Evolutionary conservation across 1,284 basidiomycete species (phyloP).

Genomic region (Agaricales sp.): DNA sequence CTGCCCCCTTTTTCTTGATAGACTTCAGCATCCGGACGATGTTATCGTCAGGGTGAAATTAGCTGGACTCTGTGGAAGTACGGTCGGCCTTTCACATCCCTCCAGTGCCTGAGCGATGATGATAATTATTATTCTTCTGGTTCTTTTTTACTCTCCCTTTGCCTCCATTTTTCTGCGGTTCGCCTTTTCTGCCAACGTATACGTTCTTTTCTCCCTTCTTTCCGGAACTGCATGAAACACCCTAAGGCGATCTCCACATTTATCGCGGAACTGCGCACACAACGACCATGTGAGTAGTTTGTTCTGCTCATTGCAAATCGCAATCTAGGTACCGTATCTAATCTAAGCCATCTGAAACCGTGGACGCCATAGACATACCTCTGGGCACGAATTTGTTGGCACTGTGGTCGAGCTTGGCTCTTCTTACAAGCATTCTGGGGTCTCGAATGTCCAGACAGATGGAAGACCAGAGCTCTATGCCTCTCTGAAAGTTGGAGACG

Average conservation of each 20-base stretch:
- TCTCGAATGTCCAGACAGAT: slow-evolving; percentile 25
- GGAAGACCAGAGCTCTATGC: slow-evolving; percentile 54
- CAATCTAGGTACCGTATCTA: too few species aligned
- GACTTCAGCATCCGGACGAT: slow-evolving; percentile 63
- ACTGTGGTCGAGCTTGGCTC: slow-evolving; percentile 65
- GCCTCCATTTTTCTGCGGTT: too few species aligned
- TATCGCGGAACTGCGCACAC: slow-evolving; percentile 42
- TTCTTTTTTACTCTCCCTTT: too few species aligned
- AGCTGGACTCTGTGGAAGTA: neutral
- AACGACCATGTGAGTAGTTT: neutral
- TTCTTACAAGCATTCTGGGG: slow-evolving; percentile 24
- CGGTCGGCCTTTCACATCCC: too few species aligned
- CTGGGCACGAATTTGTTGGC: slow-evolving; percentile 82
- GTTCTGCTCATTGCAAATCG: too few species aligned
- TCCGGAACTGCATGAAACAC: neutral
- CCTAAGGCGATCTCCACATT: slow-evolving; percentile 65
- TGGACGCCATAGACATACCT: slow-evolving; percentile 35
- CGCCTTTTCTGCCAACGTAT: too few species aligned
- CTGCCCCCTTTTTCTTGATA: slow-evolving; percentile 17
- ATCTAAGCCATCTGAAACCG: too few species aligned
- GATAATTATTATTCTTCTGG: too few species aligned
- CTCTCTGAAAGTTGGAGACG: slow-evolving; percentile 67
- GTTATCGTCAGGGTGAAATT: slow-evolving; percentile 58
- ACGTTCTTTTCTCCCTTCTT: too few species aligned
- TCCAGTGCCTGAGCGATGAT: neutral